Percentiles rank a stretch among this genome's conserved stretches.
phyloP scores from a whole-genome alignment of 371 early-diverging fungal species.

The Nematocida ausubeli region DNA sequence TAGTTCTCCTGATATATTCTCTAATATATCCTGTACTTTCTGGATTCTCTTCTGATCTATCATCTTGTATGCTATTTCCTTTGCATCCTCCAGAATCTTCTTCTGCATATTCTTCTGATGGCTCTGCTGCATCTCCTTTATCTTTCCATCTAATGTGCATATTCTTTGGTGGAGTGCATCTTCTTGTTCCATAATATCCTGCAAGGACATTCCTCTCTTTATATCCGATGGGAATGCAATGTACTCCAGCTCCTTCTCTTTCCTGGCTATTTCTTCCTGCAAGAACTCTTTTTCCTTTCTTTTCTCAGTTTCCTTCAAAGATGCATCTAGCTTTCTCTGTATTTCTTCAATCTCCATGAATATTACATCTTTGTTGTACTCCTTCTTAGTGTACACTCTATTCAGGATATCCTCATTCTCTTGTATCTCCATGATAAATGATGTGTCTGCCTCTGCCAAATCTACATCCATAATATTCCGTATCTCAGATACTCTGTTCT shows the following conservation, averaged over 20 bases:
- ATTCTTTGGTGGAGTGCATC: conserved; percentile 38
- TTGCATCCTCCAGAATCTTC: conserved; percentile 36
- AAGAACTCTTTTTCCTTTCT: conserved; percentile 42
- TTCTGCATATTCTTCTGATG: conserved; percentile 15
- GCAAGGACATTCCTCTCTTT: neutral
- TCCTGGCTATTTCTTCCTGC: conserved; percentile 14
- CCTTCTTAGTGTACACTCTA: neutral
- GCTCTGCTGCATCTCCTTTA: conserved; percentile 17
- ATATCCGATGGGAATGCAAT: neutral
- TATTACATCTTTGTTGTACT: neutral
- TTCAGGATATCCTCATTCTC: neutral
- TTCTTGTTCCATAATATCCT: conserved; percentile 13
- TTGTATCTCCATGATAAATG: conserved; percentile 13
- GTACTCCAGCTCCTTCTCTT: conserved; percentile 25
- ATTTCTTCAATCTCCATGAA: conserved; percentile 4
- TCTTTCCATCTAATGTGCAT: neutral
- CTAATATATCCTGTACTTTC: conserved; percentile 32
- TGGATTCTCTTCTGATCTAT: conserved; percentile 15
- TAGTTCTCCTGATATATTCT: conserved; percentile 12
- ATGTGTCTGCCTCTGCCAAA: neutral
- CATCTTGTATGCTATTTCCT: conserved; percentile 10
- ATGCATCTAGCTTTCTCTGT: conserved; percentile 22
- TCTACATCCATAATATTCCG: conserved; percentile 18
- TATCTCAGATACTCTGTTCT: conserved; percentile 5
- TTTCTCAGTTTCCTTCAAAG: conserved; percentile 17